Evolutionary conservation across 345 rosid species (phyloP).

Genomic region (Bruguiera parviflora): DNA sequence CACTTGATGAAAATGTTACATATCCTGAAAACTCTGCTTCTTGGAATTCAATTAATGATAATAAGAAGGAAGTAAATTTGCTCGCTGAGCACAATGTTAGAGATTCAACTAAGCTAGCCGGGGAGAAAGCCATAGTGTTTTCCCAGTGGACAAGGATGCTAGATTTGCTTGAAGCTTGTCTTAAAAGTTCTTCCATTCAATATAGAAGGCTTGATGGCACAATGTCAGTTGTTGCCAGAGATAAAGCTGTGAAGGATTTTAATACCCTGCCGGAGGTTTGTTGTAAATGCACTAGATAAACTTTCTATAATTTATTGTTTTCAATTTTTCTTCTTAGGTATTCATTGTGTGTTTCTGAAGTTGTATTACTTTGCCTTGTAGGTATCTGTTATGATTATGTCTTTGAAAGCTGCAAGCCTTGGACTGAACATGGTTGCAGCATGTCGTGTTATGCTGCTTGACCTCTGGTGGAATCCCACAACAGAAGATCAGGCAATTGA

Average conservation of each 20-base stretch:
- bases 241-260: constrained; percentile 96
- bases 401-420: constrained; percentile 96
- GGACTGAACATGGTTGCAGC: constrained; percentile 98
- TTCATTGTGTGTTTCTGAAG: not conserved
- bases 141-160: constrained; percentile 99
- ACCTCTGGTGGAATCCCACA: constrained; percentile 99
- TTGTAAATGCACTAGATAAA: constrained; percentile 1
- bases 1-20: constrained; percentile 21
- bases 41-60: constrained; percentile 15
- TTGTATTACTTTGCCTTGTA: constrained; percentile 20
- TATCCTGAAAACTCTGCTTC: constrained; percentile 24
- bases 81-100: constrained; percentile 18
- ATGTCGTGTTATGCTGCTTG: constrained; percentile 79
- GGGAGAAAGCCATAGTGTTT: constrained; percentile 89
- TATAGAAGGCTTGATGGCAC: constrained; percentile 98
- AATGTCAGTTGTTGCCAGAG: constrained; percentile 89
- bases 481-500: constrained; percentile 96
- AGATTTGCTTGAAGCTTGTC: constrained; percentile 78
- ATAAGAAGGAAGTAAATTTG: constrained; percentile 23
- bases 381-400: constrained; percentile 95
- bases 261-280: constrained; percentile 87
- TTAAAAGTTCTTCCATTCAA: constrained; percentile 62
- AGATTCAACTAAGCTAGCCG: constrained; percentile 35
- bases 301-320: not conserved
- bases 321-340: not conserved